A percentile compares a stretch with the other conserved stretches of the same genome.
phyloP scores from a whole-genome alignment of 495 filamentous ascomycete genomes.

The Elasticomyces elasticus region DNA sequence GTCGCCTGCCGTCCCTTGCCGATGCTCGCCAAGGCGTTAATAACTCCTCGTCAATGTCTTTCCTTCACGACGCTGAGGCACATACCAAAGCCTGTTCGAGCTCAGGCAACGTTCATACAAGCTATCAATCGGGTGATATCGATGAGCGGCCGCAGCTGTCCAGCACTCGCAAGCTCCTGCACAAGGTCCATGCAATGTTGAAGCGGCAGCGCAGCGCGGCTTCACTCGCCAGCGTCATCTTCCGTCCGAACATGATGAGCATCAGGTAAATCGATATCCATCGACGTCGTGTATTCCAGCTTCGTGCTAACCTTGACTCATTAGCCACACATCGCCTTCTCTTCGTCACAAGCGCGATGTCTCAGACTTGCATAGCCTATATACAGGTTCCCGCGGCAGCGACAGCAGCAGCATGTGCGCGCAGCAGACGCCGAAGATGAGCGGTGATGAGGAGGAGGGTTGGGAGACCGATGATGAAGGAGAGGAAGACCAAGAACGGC shows the following conservation, averaged over 20 bases:
- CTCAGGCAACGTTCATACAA: background rate
- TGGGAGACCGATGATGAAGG: constrained; percentile 6
- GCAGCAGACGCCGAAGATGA: background rate
- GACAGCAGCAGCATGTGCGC: background rate
- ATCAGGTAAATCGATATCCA: background rate
- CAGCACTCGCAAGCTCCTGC: background rate
- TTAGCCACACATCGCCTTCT: background rate
- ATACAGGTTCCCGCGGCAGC: background rate
- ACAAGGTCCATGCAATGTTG: background rate
- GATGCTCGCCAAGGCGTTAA: too few species aligned
- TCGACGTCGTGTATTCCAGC: background rate
- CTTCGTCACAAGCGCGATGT: constrained; percentile 2
- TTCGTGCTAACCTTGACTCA: background rate
- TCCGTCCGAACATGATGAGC: background rate
- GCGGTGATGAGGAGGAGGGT: background rate
- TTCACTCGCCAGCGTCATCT: too few species aligned
- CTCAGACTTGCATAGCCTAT: background rate
- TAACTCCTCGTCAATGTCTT: too few species aligned
- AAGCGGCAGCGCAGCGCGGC: background rate
- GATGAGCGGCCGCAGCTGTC: background rate
- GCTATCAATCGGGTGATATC: background rate
- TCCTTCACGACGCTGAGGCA: too few species aligned
- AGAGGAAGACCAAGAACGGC: background rate
- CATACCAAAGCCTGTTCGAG: background rate
- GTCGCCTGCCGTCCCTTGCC: too few species aligned